Evolutionary conservation across 2,329 filamentous ascomycete species (phyloP).

Genomic region (Ustulina deusta): DNA sequence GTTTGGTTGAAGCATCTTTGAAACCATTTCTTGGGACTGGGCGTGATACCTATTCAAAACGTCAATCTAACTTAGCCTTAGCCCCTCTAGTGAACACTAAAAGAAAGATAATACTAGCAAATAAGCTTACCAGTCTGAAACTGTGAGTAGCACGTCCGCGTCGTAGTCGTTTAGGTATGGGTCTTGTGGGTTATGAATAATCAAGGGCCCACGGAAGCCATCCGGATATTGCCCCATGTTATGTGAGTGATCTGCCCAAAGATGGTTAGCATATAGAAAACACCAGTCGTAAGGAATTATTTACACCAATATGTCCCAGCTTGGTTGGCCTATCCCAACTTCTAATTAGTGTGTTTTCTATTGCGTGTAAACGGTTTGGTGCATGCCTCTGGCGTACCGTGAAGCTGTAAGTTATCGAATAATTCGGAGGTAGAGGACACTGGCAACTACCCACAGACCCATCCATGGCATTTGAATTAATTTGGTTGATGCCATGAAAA

Average conservation of each 20-base stretch:
- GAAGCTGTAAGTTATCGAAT: slow-evolving; percentile 68
- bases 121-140: slow-evolving; percentile 66
- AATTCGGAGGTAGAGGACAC: slow-evolving; percentile 65
- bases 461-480: slow-evolving; percentile 70
- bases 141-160: slow-evolving; percentile 68
- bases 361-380: neutral
- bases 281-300: slow-evolving; percentile 3
- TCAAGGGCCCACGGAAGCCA: slow-evolving; percentile 71
- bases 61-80: slow-evolving; percentile 55
- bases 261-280: slow-evolving; percentile 34
- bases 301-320: slow-evolving; percentile 63
- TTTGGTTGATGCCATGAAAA: slow-evolving; percentile 73
- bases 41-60: slow-evolving; percentile 55
- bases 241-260: slow-evolving; percentile 68
- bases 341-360: slow-evolving; percentile 10
- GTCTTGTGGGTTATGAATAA: slow-evolving; percentile 68
- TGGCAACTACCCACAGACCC: slow-evolving; percentile 69
- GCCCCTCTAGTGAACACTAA: slow-evolving; percentile 49
- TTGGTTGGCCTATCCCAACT: slow-evolving; percentile 51
- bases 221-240: slow-evolving; percentile 74
- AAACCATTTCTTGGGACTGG: slow-evolving; percentile 54
- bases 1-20: slow-evolving; percentile 55
- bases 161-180: slow-evolving; percentile 67
- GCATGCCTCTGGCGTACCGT: slow-evolving; percentile 53
- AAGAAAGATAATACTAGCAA: neutral